Evolutionary conservation across 23 red algal species (phyloP).

Genomic region (Agarophyton chilense): DNA sequence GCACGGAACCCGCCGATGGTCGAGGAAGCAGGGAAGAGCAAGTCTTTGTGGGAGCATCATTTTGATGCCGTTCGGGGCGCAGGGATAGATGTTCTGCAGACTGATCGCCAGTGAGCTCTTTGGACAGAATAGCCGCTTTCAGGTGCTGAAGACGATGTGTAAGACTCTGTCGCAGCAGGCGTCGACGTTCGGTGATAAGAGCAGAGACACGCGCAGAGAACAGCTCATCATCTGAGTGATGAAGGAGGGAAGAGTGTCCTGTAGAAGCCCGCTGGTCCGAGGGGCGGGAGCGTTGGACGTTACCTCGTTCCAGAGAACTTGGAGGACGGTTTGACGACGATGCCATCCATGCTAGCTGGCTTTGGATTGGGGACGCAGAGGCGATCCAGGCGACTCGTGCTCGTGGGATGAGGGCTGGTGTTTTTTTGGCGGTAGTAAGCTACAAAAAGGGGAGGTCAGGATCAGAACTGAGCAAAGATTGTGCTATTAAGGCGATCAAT

Average conservation of each 20-base stretch:
- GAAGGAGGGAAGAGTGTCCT: not conserved
- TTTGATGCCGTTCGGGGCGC: not conserved
- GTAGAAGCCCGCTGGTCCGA: not conserved
- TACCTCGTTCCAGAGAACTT: constrained; percentile 1
- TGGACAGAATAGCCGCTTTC: constrained; percentile 8
- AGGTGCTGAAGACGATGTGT: constrained; percentile 25
- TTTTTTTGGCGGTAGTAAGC: too few species aligned
- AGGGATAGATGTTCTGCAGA: not conserved
- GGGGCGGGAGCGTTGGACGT: not conserved
- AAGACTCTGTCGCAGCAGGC: not conserved
- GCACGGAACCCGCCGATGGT: not conserved
- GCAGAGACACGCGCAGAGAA: constrained; percentile 4
- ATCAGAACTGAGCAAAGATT: not conserved
- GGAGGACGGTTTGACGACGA: constrained; percentile 25
- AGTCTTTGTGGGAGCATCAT: not conserved
- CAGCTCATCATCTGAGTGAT: constrained; percentile 18
- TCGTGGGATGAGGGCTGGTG: not conserved
- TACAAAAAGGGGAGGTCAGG: constrained; percentile 10
- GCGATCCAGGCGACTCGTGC: not conserved
- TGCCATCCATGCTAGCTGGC: constrained; percentile 15
- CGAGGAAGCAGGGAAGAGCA: not conserved
- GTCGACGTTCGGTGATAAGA: not conserved
- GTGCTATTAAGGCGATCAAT: not conserved
- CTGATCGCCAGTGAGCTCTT: not conserved
- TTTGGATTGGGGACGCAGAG: not conserved